Conservation (phyloP, 2,329 filamentous ascomycete genomes). For the Xylaria hypoxylon region DNA sequence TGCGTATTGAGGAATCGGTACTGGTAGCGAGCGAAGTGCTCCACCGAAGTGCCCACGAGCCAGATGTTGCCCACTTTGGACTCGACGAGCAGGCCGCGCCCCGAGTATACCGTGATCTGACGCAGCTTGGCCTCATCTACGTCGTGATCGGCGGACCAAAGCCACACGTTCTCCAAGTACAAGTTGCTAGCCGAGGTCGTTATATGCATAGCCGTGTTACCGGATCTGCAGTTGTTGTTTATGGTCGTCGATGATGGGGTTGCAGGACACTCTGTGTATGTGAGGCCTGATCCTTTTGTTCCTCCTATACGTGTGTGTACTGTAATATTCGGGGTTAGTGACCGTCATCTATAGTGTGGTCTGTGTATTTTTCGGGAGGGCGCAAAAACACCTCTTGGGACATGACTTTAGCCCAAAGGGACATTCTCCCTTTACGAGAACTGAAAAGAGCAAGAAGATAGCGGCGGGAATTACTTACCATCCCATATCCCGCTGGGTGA, state of each 20-base stretch:
- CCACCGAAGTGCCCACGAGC: conserved; percentile 73
- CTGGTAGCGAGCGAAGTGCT: conserved; percentile 75
- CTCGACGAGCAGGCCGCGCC: conserved; percentile 63
- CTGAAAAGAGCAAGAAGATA: background rate
- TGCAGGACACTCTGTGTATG: conserved; percentile 71
- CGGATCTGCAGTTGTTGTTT: conserved; percentile 55
- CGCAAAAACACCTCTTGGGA: background rate
- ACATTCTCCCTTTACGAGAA: background rate
- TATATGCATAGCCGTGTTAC: conserved; percentile 58
- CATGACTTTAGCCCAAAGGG: background rate
- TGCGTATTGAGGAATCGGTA: conserved; percentile 72
- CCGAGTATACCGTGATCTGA: conserved; percentile 62
- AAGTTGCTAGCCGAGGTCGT: conserved; percentile 54
- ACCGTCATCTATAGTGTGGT: background rate
- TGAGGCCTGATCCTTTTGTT: conserved; percentile 74
- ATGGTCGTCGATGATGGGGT: conserved; percentile 49
- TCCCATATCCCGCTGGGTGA: conserved; percentile 75
- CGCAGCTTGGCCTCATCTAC: conserved; percentile 58
- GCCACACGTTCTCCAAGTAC: conserved; percentile 60
- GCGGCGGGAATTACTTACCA: conserved; percentile 45
- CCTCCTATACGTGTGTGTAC: conserved; percentile 81
- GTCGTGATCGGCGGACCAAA: conserved; percentile 61
- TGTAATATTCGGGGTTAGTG: conserved; percentile 13
- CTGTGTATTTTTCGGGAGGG: background rate
- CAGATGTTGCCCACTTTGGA: conserved; percentile 61